Conservation (phyloP, 305 asterid species). For the Fraxinus paxiana region DNA sequence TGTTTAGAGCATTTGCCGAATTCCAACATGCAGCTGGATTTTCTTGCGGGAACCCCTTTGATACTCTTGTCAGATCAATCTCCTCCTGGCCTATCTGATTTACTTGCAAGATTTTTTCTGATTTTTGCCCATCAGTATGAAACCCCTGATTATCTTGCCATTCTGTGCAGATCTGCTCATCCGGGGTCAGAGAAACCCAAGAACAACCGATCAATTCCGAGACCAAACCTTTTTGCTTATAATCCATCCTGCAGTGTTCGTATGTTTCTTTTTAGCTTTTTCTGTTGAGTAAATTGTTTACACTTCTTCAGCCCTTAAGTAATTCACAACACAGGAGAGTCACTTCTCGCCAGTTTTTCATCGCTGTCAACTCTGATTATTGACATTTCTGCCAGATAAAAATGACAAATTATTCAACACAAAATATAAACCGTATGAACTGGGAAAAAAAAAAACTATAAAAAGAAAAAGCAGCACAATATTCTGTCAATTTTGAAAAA, state of each 20-base stretch:
- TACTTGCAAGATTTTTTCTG: constrained; percentile 18
- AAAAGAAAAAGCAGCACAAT: neutral
- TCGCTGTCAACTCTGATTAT: neutral
- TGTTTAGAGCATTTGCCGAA: constrained; percentile 13
- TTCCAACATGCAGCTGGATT: constrained; percentile 29
- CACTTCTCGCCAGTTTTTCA: neutral
- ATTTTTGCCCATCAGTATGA: constrained; percentile 19
- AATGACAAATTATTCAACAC: neutral
- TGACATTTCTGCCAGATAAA: neutral
- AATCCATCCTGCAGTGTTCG: constrained; percentile 44
- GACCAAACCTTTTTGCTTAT: constrained; percentile 31
- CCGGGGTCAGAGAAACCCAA: constrained; percentile 68
- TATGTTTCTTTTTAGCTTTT: constrained; percentile 11
- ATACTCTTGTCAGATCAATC: constrained; percentile 22
- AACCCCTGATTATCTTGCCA: constrained; percentile 25
- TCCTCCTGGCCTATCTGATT: constrained; percentile 16
- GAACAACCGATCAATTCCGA: constrained; percentile 31
- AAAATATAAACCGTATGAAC: neutral
- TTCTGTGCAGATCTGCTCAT: constrained; percentile 46
- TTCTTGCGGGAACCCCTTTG: constrained; percentile 22
- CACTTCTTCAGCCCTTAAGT: neutral
- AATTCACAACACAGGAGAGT: neutral
- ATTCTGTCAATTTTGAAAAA: neutral
- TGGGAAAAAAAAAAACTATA: neutral
- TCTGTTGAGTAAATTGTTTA: neutral